These are phyloP conservation scores for Dimargaris cristalligena DNA, from an alignment of 192 early-diverging fungal genomes.

Conservation along the genomic window DNA sequence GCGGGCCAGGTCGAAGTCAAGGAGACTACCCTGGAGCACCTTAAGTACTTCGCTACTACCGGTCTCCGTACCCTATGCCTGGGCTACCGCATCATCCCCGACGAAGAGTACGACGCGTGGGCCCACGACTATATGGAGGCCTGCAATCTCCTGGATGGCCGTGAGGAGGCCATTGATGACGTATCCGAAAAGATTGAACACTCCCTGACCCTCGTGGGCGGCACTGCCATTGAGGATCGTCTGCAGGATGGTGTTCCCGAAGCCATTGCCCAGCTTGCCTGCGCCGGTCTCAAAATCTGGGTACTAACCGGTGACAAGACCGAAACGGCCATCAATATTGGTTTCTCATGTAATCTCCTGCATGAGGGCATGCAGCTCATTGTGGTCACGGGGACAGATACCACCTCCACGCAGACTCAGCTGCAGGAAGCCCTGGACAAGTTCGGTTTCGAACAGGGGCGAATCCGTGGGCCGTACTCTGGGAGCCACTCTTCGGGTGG, in stretches of 20 bases:
- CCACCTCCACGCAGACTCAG: constrained; percentile 41
- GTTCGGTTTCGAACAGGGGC: constrained; percentile 30
- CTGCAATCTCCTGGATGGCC: constrained; percentile 46
- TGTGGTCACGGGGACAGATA: constrained; percentile 42
- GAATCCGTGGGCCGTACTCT: background rate
- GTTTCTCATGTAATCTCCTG: constrained; percentile 82
- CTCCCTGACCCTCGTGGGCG: constrained; percentile 66
- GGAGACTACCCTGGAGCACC: constrained; percentile 49
- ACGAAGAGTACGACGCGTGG: constrained; percentile 58
- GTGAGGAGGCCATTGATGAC: constrained; percentile 65
- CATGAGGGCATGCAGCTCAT: constrained; percentile 69
- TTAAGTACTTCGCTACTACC: constrained; percentile 69
- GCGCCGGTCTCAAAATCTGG: constrained; percentile 89
- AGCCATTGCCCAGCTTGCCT: constrained; percentile 63
- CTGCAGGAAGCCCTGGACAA: constrained; percentile 44
- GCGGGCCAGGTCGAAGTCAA: constrained; percentile 48
- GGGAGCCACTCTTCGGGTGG: background rate
- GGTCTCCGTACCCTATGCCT: constrained; percentile 80
- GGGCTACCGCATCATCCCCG: constrained; percentile 52
- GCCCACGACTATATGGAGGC: constrained; percentile 54
- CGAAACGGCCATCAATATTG: constrained; percentile 97
- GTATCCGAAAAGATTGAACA: constrained; percentile 67
- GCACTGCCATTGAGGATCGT: constrained; percentile 96
- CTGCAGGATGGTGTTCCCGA: constrained; percentile 96
- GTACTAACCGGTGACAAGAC: constrained; percentile 95